Base-by-base conservation (phyloP, 306 rosid genomes). In the Mucuna pruriens region DNA sequence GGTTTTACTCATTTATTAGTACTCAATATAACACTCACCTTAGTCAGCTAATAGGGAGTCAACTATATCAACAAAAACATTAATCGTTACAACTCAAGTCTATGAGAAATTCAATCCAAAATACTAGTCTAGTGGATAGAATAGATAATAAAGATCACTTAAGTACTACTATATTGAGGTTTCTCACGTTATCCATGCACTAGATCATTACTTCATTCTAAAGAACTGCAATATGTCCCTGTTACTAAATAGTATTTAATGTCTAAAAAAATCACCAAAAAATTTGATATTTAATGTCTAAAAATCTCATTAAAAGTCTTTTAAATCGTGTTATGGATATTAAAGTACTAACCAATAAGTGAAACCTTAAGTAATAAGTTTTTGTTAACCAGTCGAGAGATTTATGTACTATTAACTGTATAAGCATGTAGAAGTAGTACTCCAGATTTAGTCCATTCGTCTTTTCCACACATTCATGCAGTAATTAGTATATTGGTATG, bases 341-440 rank as follows among this genome's bases (percentile, higher is more conserved):
- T 62, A 31, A 31, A 33, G 46, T 65, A 65, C 45, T 17, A 36
- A 65, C 46, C 19, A 38, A 65, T 9, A 36, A 10, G 49, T 4
- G 46, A 65, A 38, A 65, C 49, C 71, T 36, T 65, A 65, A 65
- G 49, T 19, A 38, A 65, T 65, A 65, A 65, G 49, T 38, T 19
- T 36, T 19, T 9, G 49, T 9, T 64, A 64, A 10, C 23, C 8
- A 64, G 46, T 64, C 2, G 45, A 34, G 70, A 34, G 64, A 23
- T 25, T 2, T 58, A 23, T 17, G 15, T 16, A 34, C n/a, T 17
- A 26, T 63, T 63, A 64, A 26, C 7, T 20, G 71, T 17, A 36
- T 38, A 65, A 36, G 45, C 15, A 64, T 65, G 49, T 9, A 11
- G 0, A 65, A 65, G n/a, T n/a, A 29, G 71, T 65, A 65, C 71